Conservation (phyloP, 2,329 filamentous ascomycete species). For the Xylaria sp. region DNA sequence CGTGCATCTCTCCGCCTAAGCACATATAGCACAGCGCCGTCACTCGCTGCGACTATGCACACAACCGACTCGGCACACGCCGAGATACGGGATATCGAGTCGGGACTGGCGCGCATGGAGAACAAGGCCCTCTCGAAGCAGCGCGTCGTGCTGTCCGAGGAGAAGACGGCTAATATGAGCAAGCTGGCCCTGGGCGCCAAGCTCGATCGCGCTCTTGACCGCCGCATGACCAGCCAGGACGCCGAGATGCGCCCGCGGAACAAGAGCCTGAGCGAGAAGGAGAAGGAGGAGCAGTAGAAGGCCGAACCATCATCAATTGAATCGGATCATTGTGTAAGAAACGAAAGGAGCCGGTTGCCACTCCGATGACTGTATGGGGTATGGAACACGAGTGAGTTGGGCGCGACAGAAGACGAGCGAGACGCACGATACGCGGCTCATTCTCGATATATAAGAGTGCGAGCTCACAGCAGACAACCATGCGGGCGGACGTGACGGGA, state of each 20-base stretch:
- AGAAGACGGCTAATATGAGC: conserved; percentile 83
- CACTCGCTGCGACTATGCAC: conserved; percentile 66
- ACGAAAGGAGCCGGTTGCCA: not conserved
- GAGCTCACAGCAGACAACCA: not conserved
- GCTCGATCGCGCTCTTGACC: conserved; percentile 84
- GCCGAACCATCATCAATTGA: not conserved
- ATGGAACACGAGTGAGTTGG: not conserved
- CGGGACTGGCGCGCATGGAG: conserved; percentile 85
- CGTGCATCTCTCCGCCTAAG: conserved; percentile 67
- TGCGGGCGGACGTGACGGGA: not conserved
- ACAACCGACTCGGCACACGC: conserved; percentile 65
- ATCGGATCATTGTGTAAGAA: too few relatives aligned
- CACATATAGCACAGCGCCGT: conserved; percentile 69
- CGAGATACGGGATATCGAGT: conserved; percentile 76
- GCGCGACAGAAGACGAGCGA: not conserved
- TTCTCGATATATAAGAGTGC: not conserved
- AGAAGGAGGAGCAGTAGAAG: conserved; percentile 27
- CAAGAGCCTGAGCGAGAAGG: conserved; percentile 50
- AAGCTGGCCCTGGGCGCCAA: conserved; percentile 91
- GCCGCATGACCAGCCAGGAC: conserved; percentile 89
- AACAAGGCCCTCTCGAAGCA: conserved; percentile 87
- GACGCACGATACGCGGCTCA: not conserved
- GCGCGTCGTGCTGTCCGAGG: conserved; percentile 79
- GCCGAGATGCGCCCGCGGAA: conserved; percentile 78
- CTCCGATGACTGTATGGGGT: not conserved